Evolutionary conservation across 352 stramenopile species (phyloP).

Genomic region (Phytopythium chamaehyphon): DNA sequence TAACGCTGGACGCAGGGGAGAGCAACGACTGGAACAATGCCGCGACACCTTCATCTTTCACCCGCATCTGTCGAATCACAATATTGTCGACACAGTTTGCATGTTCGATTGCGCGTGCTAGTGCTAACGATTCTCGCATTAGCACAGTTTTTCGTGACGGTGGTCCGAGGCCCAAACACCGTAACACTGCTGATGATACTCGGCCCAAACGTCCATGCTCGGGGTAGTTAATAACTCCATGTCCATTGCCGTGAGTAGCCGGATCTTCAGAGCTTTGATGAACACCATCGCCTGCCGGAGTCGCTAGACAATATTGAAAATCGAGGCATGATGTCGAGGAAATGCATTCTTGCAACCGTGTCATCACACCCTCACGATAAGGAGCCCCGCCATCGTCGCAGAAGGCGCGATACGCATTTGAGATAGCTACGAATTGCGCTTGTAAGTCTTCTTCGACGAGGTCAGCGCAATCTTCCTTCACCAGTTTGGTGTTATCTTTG

Average conservation of each 20-base stretch:
- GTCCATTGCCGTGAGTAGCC: not conserved
- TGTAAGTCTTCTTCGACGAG: not conserved
- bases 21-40: constrained; percentile 52
- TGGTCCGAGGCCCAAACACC: not conserved
- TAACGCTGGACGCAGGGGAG: constrained; percentile 27
- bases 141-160: not conserved
- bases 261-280: constrained; percentile 12
- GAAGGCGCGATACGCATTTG: constrained; percentile 50
- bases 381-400: constrained; percentile 51
- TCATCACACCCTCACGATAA: constrained; percentile 42
- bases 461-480: not conserved
- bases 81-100: constrained; percentile 42
- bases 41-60: constrained; percentile 36
- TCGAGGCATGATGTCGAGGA: constrained; percentile 36
- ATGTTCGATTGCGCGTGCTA: constrained; percentile 35
- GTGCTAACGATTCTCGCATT: constrained; percentile 16
- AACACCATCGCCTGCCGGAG: constrained; percentile 23
- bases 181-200: not conserved
- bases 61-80: constrained; percentile 37
- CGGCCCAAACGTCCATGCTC: not conserved
- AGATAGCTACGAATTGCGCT: constrained; percentile 27
- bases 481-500: not conserved
- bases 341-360: constrained; percentile 46
- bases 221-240: not conserved
- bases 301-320: constrained; percentile 59